Evolutionary conservation across 306 rosid species (phyloP).

Genomic region (cucumber (Cucumis sativus)): DNA sequence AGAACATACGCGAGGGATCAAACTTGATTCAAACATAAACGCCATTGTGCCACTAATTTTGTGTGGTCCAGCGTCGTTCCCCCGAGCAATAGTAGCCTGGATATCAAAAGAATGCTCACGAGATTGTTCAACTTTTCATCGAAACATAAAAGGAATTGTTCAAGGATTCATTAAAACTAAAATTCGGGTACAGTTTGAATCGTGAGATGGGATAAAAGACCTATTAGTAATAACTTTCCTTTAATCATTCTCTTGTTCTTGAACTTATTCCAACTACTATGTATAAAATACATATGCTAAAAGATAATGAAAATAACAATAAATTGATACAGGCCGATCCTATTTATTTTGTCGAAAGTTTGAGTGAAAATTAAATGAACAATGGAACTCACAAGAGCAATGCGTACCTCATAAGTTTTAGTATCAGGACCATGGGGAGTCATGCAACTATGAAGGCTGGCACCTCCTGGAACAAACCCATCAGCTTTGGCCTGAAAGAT

Average conservation of each 20-base stretch:
- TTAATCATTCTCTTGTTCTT: too few species aligned
- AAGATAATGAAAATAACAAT: too few species aligned
- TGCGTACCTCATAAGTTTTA: slow-evolving; percentile 69
- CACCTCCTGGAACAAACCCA: slow-evolving; percentile 85
- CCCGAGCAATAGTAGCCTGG: slow-evolving; percentile 61
- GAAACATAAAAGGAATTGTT: neutral
- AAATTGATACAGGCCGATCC: too few species aligned
- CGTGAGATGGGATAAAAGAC: neutral
- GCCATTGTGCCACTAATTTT: slow-evolving; percentile 70
- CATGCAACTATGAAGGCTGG: slow-evolving; percentile 96
- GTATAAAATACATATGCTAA: too few species aligned
- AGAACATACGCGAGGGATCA: slow-evolving; percentile 57
- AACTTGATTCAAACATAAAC: slow-evolving; percentile 83
- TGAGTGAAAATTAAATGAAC: neutral
- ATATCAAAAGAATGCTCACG: neutral
- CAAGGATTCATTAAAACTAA: neutral
- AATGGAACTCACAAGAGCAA: neutral
- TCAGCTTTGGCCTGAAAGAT: slow-evolving; percentile 74
- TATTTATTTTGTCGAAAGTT: neutral
- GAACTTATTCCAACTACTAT: too few species aligned
- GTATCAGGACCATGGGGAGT: slow-evolving; percentile 99
- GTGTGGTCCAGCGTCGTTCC: slow-evolving; percentile 53
- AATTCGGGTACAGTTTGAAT: neutral
- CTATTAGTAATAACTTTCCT: too few species aligned
- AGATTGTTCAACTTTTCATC: neutral